Evolutionary conservation across 768 basidiomycete species (phyloP).

Genomic region (Tylopilus sp.): DNA sequence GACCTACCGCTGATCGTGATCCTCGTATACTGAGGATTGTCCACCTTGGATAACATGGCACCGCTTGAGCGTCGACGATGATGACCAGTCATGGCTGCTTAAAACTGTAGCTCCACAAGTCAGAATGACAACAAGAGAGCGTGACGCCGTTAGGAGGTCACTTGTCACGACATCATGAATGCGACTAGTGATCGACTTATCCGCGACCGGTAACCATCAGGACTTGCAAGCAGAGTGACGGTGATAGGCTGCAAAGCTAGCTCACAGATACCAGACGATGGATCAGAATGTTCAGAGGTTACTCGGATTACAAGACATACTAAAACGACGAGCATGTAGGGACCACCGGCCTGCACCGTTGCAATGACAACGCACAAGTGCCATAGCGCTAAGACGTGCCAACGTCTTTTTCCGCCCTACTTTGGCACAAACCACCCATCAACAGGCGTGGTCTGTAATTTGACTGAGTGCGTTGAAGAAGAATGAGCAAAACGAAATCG

Average conservation of each 20-base stretch:
- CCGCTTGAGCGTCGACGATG: conserved; percentile 25
- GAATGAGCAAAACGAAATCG: neutral
- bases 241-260: too few species aligned
- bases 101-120: neutral
- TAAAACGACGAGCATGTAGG: conserved; percentile 17
- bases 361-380: conserved; percentile 21
- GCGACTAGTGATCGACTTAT: too few species aligned
- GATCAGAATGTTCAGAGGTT: too few species aligned
- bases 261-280: too few species aligned
- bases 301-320: neutral
- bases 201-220: too few species aligned
- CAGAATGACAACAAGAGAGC: neutral
- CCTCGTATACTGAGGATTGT: conserved; percentile 47
- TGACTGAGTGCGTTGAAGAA: conserved; percentile 33
- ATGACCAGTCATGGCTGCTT: conserved; percentile 15
- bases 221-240: too few species aligned
- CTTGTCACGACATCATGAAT: neutral
- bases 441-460: conserved; percentile 28
- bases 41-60: conserved; percentile 50
- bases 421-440: conserved; percentile 33
- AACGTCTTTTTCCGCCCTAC: conserved; percentile 29
- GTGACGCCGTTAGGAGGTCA: neutral
- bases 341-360: conserved; percentile 31
- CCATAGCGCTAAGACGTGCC: conserved; percentile 30
- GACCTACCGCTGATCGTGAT: conserved; percentile 45